Evolutionary conservation across 495 filamentous ascomycete genomes (phyloP), one percentile per base, ranked within the genome.

Genomic region (Penicillium riverlandense): DNA sequence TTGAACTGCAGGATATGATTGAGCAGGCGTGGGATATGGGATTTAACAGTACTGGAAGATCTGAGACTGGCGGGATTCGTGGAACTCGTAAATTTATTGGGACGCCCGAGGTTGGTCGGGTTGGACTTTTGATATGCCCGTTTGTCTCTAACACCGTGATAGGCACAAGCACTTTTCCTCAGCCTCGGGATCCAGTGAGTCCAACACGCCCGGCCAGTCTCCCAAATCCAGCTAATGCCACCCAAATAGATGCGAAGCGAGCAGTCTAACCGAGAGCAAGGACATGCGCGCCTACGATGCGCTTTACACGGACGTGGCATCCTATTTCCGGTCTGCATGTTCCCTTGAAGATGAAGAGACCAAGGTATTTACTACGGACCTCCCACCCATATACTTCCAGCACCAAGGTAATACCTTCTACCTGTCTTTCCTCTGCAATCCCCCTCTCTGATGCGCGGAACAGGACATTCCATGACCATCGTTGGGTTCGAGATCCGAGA

Each of bases 71-170:
- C 11, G 89, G 89, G 2, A 85, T 98, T 49, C 76, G 67, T 40
- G 86, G 86, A 3, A 96, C 92, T 0, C 78, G 92, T 29, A 97
- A 96, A 56, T 98, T 90, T 52, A 96, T 98, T 61, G 92, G 92
- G 40, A 96, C 92, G 5, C 82, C 88, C 14, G 92, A 98, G 74
- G 89, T 90, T 58, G 51, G 65, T 55, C 32, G 6, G 1, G 40
- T 33, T 54, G n/a, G 8, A 16, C 9, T 22, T 37, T 38, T 39
- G n/a, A 14, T 28, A 35, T 13, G 29, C 7, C 41, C 15, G 16
- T 46, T 31, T 33, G 11, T 35, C 28, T 29, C 52, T 61, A 58
- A 44, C 31, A 37, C 27, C 22, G 15, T 9, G 13, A 35, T 40
- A 92, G 87, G 90, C 88, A 4, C 79, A 90, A 66, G 87, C 88